Percentiles rank a stretch among this genome's conserved stretches.
Evolutionary conservation across 768 basidiomycete genomes (phyloP).

Genomic region (Lentinula sp.): DNA sequence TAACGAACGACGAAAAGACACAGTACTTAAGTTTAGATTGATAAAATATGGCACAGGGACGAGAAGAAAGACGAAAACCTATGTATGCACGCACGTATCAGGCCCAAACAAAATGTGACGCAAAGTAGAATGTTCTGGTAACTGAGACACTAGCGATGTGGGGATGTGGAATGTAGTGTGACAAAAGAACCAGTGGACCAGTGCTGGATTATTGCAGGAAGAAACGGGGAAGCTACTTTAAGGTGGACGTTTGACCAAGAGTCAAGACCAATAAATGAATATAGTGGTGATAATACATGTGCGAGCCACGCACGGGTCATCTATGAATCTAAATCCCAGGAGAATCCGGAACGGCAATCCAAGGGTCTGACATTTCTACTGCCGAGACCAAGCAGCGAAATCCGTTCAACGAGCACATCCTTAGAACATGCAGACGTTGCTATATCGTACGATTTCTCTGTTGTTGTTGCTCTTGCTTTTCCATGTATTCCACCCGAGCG

Average conservation of each 20-base stretch:
- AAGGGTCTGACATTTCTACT: neutral
- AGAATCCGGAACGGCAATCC: neutral
- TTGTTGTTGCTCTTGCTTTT: constrained; percentile 24
- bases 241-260: neutral
- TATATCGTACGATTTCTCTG: neutral
- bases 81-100: neutral
- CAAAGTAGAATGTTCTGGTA: neutral
- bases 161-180: neutral
- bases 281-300: neutral
- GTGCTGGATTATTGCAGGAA: neutral
- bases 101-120: neutral
- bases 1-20: neutral
- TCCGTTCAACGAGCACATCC: too few species aligned
- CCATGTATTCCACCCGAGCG: constrained; percentile 57
- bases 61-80: neutral
- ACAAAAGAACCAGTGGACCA: neutral
- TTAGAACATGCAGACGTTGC: neutral
- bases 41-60: neutral
- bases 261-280: neutral
- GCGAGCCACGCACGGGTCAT: neutral
- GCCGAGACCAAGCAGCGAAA: neutral
- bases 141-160: neutral
- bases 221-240: neutral
- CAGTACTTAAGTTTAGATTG: neutral
- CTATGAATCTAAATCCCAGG: neutral